Percentiles rank a stretch among this genome's conserved stretches.
Conservation (phyloP, 805 yeast species). For the Yamadazyma paraphyllophila region DNA sequence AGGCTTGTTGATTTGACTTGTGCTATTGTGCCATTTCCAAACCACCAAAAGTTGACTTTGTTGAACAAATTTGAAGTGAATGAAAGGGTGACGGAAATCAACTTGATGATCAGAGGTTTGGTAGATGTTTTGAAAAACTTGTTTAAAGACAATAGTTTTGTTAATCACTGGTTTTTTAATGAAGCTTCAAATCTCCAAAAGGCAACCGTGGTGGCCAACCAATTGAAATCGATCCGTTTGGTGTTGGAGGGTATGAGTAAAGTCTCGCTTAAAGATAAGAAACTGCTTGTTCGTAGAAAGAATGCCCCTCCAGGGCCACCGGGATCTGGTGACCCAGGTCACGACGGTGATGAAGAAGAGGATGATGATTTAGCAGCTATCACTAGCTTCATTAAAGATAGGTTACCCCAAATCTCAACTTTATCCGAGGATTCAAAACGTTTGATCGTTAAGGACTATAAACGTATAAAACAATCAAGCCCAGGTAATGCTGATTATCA, state of each 20-base stretch:
- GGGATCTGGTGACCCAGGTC: conserved; percentile 41
- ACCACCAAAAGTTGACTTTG: conserved; percentile 38
- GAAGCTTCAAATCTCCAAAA: conserved; percentile 52
- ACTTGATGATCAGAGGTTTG: conserved; percentile 32
- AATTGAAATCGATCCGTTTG: conserved; percentile 49
- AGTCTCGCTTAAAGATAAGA: conserved; percentile 4
- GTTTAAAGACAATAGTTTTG: conserved; percentile 29
- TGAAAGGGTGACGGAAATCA: conserved; percentile 33
- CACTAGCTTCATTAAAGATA: conserved; percentile 34
- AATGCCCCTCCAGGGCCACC: conserved; percentile 25
- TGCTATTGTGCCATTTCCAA: conserved; percentile 52
- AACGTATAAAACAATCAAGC: conserved; percentile 49
- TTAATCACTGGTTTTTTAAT: conserved; percentile 46
- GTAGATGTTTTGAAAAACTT: conserved; percentile 36
- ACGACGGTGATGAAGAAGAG: conserved; percentile 44
- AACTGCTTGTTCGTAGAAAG: conserved; percentile 18
- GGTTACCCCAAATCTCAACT: conserved; percentile 32
- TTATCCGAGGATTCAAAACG: conserved; percentile 40
- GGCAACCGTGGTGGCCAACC: conserved; percentile 54
- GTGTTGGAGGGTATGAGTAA: conserved; percentile 48
- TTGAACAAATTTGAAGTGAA: conserved; percentile 30
- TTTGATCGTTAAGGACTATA: conserved; percentile 48
- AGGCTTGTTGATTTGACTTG: conserved; percentile 45
- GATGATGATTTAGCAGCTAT: conserved; percentile 41
- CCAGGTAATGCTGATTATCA: conserved; percentile 58